phyloP scores from a whole-genome alignment of 495 filamentous ascomycete species.

The Stereocaulon alpinum region DNA sequence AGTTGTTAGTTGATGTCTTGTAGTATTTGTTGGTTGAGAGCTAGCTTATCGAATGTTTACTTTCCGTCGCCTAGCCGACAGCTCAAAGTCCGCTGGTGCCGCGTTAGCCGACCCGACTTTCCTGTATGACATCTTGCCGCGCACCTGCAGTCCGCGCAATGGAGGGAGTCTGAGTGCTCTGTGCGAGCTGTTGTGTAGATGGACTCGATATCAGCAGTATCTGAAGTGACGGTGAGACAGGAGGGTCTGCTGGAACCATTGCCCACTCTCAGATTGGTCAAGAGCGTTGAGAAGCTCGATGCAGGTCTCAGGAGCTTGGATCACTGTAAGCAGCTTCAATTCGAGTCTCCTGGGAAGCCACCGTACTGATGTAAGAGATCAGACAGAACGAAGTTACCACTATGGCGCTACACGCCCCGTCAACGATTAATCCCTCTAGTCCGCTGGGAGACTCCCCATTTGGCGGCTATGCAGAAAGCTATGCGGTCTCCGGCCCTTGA shows the following conservation, averaged over 20 bases:
- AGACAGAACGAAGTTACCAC: constrained; percentile 76
- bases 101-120: not conserved
- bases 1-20: not conserved
- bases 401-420: constrained; percentile 81
- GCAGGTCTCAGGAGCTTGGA: constrained; percentile 62
- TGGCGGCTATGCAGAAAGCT: constrained; percentile 72
- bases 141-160: not conserved
- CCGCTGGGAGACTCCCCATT: constrained; percentile 89
- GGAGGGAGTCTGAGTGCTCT: not conserved
- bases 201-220: not conserved
- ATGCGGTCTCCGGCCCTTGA: constrained; percentile 73
- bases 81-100: not conserved
- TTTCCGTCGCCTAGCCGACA: not conserved
- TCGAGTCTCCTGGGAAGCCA: not conserved
- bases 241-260: constrained; percentile 11
- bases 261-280: constrained; percentile 20
- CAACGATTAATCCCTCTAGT: constrained; percentile 75
- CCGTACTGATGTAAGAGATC: constrained; percentile 1
- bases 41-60: not conserved
- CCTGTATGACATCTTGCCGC: not conserved
- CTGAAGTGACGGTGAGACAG: not conserved
- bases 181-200: not conserved
- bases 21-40: not conserved
- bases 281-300: constrained; percentile 44
- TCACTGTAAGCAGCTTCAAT: constrained; percentile 52